Conservation (phyloP, 139 green algal species). For the Monoraphidium neglectum region DNA sequence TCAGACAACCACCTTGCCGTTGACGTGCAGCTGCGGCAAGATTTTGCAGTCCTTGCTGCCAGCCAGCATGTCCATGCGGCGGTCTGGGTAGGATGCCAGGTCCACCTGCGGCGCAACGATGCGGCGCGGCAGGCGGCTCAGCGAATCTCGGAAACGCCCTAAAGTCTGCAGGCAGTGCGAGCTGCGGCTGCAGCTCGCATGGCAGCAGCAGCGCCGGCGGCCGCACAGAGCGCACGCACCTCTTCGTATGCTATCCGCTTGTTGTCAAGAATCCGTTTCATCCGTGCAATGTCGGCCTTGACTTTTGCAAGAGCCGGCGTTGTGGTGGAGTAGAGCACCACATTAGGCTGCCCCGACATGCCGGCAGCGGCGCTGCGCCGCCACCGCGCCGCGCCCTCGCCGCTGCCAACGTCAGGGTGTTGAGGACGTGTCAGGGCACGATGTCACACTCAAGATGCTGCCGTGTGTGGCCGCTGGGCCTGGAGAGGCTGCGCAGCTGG, state of each 20-base stretch:
- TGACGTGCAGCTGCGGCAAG: slow-evolving; percentile 68
- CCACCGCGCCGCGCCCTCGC: no score
- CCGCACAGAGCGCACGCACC: slow-evolving; percentile 21
- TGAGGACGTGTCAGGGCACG: no score
- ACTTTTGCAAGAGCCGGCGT: slow-evolving; percentile 47
- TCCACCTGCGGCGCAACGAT: slow-evolving; percentile 72
- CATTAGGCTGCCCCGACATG: neutral
- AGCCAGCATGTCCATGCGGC: slow-evolving; percentile 45
- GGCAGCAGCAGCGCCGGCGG: neutral
- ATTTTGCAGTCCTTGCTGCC: slow-evolving; percentile 27
- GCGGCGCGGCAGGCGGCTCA: no score
- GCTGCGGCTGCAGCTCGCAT: neutral
- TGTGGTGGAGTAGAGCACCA: slow-evolving; percentile 55
- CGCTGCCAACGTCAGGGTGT: no score
- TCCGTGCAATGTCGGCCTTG: slow-evolving; percentile 49
- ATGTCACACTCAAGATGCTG: no score
- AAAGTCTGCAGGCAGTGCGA: no score
- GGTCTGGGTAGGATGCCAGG: slow-evolving; percentile 35
- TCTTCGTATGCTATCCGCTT: slow-evolving; percentile 49
- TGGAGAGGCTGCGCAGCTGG: no score
- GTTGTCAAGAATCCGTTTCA: slow-evolving; percentile 45
- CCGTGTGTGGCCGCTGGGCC: no score
- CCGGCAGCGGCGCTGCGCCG: no score
- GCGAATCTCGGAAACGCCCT: no score
- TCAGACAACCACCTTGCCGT: slow-evolving; percentile 27